Conservation (phyloP, 2,329 filamentous ascomycete genomes). For the Neurospora sp. region DNA sequence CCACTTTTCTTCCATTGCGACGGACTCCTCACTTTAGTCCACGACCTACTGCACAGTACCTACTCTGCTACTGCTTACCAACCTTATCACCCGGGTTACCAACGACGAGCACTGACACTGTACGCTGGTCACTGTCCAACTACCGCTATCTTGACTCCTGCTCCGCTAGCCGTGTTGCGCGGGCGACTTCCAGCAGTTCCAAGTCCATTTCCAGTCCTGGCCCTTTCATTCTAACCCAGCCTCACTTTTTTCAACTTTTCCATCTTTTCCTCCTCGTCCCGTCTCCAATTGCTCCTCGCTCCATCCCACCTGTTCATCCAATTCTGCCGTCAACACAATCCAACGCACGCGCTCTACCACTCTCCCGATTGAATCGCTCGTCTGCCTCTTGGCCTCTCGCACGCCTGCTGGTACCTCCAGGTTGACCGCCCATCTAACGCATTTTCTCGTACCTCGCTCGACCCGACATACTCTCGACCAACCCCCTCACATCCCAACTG, state of each 20-base stretch:
- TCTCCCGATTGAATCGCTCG: neutral
- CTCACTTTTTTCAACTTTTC: neutral
- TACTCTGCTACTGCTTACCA: neutral
- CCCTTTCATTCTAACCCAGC: neutral
- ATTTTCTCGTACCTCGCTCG: neutral
- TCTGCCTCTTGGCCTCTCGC: neutral
- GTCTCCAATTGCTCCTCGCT: neutral
- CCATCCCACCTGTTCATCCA: neutral
- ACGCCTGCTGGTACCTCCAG: neutral
- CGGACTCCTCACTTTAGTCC: neutral
- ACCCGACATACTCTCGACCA: neutral
- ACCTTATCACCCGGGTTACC: neutral
- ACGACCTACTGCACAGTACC: neutral
- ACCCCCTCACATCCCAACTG: neutral
- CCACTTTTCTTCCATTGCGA: slow-evolving; percentile 2
- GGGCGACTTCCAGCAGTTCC: neutral
- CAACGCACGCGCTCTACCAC: neutral
- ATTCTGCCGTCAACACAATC: neutral
- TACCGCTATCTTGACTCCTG: neutral
- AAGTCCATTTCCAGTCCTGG: neutral
- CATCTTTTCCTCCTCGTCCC: neutral
- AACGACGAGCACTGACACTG: neutral
- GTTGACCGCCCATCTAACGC: neutral
- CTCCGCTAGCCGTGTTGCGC: neutral
- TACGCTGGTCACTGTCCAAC: neutral